Base-by-base conservation (phyloP, 352 stramenopile genomes). In the Globisporangium echinulatum region DNA sequence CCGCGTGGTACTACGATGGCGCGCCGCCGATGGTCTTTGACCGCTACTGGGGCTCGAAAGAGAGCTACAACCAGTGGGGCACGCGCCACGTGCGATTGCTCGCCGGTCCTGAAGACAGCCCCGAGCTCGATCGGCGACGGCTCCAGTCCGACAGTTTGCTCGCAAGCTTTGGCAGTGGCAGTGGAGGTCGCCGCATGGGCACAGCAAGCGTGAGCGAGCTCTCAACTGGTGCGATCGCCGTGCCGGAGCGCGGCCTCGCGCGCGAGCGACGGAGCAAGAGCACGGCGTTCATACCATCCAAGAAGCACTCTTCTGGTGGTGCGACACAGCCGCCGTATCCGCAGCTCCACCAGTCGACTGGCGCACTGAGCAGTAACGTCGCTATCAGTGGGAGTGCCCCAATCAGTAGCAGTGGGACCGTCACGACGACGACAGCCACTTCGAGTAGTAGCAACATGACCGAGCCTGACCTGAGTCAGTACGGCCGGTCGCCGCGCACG, bases 261-360 rank as follows among this genome's bases (percentile, higher is more conserved):
- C 77, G 77, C 9, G 71, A 82, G 33, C 68, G 79, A 36, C 63
- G 85, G 49, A 92, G 75, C 64, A 91, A 91, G 63, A 94, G 82
- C 52, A 89, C 82, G 3, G 79, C 71, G 37, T 74, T 80, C 19
- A 74, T 85, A 19, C 68, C 75, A 36, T 49, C 71, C 10, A 74
- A 58, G 44, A 85, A 79, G 38, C 65, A 61, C 39, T n/a, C 17
- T 46, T 46, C 53, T 44, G 58, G 14, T 25, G 66, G 44, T 57
- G 61, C 25, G 19, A 44, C n/a, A 56, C 56, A 63, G 46, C 17
- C 40, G 40, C 25, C 25, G 25, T 33, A 33, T 33, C 25, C 25
- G 25, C 40, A 44, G 11, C 40, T 40, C 40, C 3, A 17, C 3
- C 40, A 61, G 6, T 10, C 58, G 7, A 49, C 71, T 44, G 71